Evolutionary conservation across 306 rosid genomes (phyloP), one percentile per base, ranked within the genome.

Genomic region (Arachis stenosperma): DNA sequence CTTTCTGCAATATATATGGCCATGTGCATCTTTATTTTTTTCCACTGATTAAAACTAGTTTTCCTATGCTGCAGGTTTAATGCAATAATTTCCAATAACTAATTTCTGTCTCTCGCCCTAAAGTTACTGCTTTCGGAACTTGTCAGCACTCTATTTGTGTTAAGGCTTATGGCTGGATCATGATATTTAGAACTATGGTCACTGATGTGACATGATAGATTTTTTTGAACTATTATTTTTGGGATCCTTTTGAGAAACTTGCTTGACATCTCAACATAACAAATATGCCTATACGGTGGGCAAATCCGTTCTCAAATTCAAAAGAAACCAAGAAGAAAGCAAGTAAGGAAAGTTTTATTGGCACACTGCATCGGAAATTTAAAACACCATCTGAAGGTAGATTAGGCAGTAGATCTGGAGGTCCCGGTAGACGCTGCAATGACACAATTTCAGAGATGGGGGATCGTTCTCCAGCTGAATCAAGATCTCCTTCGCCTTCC

Each of bases 261-360:
- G 44, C 42, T 70, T 46, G 48, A 60, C 74, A 69, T 60, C 73
- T 81, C 61, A 68, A 15, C 76, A 62, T 65, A 72, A 79, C 78
- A 88, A 83, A 75, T 50, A 94, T 95, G 99, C 97, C 79, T 84
- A 68, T 96, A 55, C 90, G 99, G 99, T 87, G 93, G 97, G 96
- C 86, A 54, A 95, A 84, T 79, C 86, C 86, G 7, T 86, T 96
- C 22, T 95, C 99, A 75, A 95, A 90, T 30, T 95, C 99, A 75
- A 95, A 90, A 84, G 97, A 95, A 71, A 79, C 81, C 52, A 91
- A 92, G 91, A 91, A 91, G 87, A 95, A 95, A 81, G 62, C 88
- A 7, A 71, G 81, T 66, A 90, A 88, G 86, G 97, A 90, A 86
- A 87, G 98, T 87, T 84, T 94, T 59, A 81, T 91, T 22, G 96